Evolutionary conservation across 78 protist species (phyloP), one percentile per base, ranked within the genome.

Genomic region (Speleostelium caveatum): DNA sequence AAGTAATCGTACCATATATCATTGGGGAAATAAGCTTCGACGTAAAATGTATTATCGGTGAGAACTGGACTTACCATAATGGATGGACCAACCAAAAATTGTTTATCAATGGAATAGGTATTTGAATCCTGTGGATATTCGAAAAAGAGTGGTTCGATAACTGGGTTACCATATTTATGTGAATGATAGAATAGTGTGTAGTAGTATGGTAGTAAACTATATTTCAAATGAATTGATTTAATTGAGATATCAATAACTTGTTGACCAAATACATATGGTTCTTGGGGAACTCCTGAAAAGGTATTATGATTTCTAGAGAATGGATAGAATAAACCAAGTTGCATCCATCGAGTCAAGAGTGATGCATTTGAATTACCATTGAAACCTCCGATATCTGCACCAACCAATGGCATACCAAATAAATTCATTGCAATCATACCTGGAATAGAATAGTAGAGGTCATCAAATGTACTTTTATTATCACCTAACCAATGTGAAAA

Each of bases 351-450:
- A 21, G 86, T 75, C 55, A 96, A 96, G 17, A 96, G 75, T 68
- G 93, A 96, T 19, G 71, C 93, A 7, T 73, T 94, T 35, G 97
- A 67, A 14, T 58, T 56, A 2, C 89, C 94, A 68, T 65, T 69
- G 71, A 97, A 97, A 58, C 98, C 98, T 59, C 98, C 94, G 14
- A 97, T 95, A 69, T 97, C 98, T 1, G 98, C 97, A 8, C 98
- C 98, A 51, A 95, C 96, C 28, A 93, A 21, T 21, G 98, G 98
- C 1, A 96, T 76, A 51, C 96, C 96, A 67, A 74, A 96, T 85
- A 95, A 59, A 22, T 95, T 78, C 88, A 95, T 92, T 35, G 87
- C 59, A 2, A 97, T n/a, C 21, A 95, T 76, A 65, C 96, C 97
- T 32, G 95, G 79, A 65, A 96, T 95, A 5, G 96, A 92, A 21